phyloP scores from a whole-genome alignment of 2,329 filamentous ascomycete species.

The Alternaria arbusti region DNA sequence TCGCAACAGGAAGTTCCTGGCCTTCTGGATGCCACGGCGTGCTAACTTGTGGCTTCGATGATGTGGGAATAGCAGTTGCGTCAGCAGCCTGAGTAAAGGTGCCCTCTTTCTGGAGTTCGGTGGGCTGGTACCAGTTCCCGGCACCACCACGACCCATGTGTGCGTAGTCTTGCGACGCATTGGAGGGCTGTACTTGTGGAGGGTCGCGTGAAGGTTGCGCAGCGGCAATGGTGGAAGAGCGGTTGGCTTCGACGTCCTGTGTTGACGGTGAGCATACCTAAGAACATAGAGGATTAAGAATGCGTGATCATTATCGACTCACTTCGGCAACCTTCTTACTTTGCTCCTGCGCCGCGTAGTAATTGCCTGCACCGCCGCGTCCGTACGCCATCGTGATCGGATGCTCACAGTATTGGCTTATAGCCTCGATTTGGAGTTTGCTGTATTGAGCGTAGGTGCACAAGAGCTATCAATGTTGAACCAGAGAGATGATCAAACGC shows the following conservation, averaged over 20 bases:
- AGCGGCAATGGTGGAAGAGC: constrained; percentile 20
- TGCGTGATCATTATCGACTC: not conserved
- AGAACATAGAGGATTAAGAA: not conserved
- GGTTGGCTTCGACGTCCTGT: constrained; percentile 52
- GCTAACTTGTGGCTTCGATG: constrained; percentile 33
- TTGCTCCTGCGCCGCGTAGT: constrained; percentile 44
- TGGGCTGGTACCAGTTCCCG: constrained; percentile 56
- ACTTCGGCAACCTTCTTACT: constrained; percentile 42
- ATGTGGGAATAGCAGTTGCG: constrained; percentile 36
- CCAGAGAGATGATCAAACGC: not conserved
- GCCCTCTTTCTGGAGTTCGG: constrained; percentile 48
- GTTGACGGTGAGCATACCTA: not conserved
- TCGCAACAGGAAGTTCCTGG: constrained; percentile 43
- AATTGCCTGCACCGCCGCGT: constrained; percentile 56
- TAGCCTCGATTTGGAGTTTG: not conserved
- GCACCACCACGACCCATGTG: constrained; percentile 55
- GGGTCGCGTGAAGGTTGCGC: constrained; percentile 14
- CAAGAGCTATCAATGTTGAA: not conserved
- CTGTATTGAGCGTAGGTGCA: not conserved
- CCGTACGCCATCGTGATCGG: constrained; percentile 41
- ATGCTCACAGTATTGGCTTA: not conserved
- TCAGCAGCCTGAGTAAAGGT: constrained; percentile 43
- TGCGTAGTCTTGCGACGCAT: constrained; percentile 48
- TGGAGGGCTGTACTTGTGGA: constrained; percentile 20
- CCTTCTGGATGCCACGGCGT: constrained; percentile 46